Evolutionary conservation across 2,329 filamentous ascomycete genomes (phyloP), one percentile per base, ranked within the genome.

Genomic region (Aureobasidium sp.): DNA sequence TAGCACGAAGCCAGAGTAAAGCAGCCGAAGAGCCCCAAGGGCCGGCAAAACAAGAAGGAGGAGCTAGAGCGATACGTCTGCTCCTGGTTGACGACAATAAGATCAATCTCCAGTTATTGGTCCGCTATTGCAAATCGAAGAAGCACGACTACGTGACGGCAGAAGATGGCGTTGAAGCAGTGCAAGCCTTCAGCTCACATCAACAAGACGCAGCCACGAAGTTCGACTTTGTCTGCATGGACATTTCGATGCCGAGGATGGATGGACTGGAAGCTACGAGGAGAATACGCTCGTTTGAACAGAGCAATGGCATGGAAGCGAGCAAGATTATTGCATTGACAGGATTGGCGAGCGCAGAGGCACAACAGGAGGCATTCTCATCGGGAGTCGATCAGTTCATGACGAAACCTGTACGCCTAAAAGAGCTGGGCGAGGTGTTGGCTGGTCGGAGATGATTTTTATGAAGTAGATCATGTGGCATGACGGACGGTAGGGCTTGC

Each of bases 151-250:
- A 72, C 4, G 71, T 75, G n/a, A 73, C 72, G 25, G 78, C 77
- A 1, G 67, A 68, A 41, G 74, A 80, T 64, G 79, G 79, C 2
- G 70, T 76, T 0, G 74, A 79, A 64, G 79, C 79, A 3, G 73
- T 81, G 0, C 68, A 77, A 11, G 69, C 70, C 34, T 76, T 75
- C 44, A 69, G 73, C 9, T 72, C 77, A 15, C n/a, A 52, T 8
- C 42, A 34, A 36, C 17, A 20, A 15, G 31, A 58, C 2, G 29
- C 12, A 20, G n/a, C 37, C 9, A 37, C 17, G 2, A 55, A 20
- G 5, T 58, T 58, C 56, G 75, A 76, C 45, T 75, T 79, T 48
- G 75, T 81, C 4, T 74, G 81, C 12, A 81, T 81, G 78, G 78
- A 68, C 20, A 66, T 67, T 42, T 34, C 56, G n/a, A 63, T 63